A percentile compares a stretch with the other conserved stretches of the same genome.
Conservation (phyloP, 345 rosid genomes). For the Laguncularia racemosa region DNA sequence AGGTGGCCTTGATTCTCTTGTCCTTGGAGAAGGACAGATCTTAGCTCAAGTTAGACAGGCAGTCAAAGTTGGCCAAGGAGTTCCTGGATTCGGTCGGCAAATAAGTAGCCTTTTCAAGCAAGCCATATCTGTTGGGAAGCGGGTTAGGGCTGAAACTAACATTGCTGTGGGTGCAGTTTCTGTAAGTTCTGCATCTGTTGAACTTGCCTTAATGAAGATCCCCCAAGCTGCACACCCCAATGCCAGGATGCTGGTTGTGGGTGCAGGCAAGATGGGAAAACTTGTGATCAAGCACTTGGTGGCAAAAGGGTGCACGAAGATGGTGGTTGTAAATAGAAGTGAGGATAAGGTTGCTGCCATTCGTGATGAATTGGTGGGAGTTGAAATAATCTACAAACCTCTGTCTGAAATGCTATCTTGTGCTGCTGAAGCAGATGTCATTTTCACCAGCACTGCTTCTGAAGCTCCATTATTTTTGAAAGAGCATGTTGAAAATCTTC, state of each 20-base stretch:
- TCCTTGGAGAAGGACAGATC: conserved; percentile 78
- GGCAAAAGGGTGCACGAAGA: conserved; percentile 58
- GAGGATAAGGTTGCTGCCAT: conserved; percentile 83
- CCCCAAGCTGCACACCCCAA: conserved; percentile 37
- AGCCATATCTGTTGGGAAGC: conserved; percentile 64
- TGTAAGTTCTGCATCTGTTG: conserved; percentile 76
- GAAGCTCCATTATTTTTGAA: conserved; percentile 67
- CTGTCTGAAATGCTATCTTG: conserved; percentile 60
- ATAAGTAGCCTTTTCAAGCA: conserved; percentile 70
- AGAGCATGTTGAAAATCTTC: conserved; percentile 56
- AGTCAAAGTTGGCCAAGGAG: conserved; percentile 71
- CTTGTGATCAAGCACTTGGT: conserved; percentile 76
- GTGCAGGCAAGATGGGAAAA: conserved; percentile 85
- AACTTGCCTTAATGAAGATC: conserved; percentile 64
- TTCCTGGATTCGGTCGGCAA: conserved; percentile 64
- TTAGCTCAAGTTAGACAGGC: conserved; percentile 79
- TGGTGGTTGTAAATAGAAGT: conserved; percentile 60
- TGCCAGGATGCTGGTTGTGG: conserved; percentile 56
- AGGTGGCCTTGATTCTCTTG: conserved; percentile 85
- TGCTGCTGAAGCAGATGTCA: conserved; percentile 79
- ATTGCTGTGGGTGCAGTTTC: conserved; percentile 77
- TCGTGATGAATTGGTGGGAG: conserved; percentile 56
- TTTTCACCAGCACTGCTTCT: conserved; percentile 92
- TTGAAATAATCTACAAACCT: conserved; percentile 62
- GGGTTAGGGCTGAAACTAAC: conserved; percentile 69